phyloP scores from a whole-genome alignment of 1,284 basidiomycete genomes.

The Trichosporon coremiiforme region DNA sequence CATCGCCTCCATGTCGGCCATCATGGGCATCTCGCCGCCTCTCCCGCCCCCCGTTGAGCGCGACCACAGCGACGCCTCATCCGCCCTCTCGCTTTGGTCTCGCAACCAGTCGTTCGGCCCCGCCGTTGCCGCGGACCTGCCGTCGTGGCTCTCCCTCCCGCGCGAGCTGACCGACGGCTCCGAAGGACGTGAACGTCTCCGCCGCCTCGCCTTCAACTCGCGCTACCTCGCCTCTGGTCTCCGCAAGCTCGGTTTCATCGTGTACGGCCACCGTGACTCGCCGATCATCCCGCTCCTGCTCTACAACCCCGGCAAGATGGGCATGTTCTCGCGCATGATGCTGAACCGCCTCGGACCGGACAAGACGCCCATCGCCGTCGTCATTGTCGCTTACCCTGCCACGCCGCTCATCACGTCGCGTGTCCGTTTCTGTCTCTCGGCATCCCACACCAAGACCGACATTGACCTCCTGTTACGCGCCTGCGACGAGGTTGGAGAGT shows the following conservation, averaged over 20 bases:
- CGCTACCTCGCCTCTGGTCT: slow-evolving; percentile 87
- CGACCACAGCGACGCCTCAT: slow-evolving; percentile 39
- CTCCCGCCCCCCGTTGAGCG: slow-evolving; percentile 45
- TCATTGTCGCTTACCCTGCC: slow-evolving; percentile 83
- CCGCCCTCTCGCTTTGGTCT: slow-evolving; percentile 57
- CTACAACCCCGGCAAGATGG: slow-evolving; percentile 93
- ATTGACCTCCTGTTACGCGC: slow-evolving; percentile 83
- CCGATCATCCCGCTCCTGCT: slow-evolving; percentile 92
- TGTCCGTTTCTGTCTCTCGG: slow-evolving; percentile 91
- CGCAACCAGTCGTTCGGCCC: slow-evolving; percentile 61
- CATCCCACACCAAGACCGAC: slow-evolving; percentile 95
- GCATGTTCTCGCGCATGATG: slow-evolving; percentile 86
- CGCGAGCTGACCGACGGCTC: slow-evolving; percentile 70
- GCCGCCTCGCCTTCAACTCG: slow-evolving; percentile 91
- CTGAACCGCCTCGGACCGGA: slow-evolving; percentile 66
- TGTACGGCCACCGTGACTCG: slow-evolving; percentile 86
- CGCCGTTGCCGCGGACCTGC: slow-evolving; percentile 65
- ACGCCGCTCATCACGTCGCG: slow-evolving; percentile 87
- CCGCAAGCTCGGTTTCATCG: slow-evolving; percentile 93
- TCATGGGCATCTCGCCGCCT: slow-evolving; percentile 81
- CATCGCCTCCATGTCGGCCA: slow-evolving; percentile 88
- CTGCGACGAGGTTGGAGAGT: slow-evolving; percentile 87
- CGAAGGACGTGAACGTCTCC: slow-evolving; percentile 79
- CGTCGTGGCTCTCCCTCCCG: slow-evolving; percentile 73
- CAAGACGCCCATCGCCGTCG: slow-evolving; percentile 70